These are phyloP conservation scores for Flagelloscypha sp. DNA, from an alignment of 768 basidiomycete genomes.

Conservation along the genomic window DNA sequence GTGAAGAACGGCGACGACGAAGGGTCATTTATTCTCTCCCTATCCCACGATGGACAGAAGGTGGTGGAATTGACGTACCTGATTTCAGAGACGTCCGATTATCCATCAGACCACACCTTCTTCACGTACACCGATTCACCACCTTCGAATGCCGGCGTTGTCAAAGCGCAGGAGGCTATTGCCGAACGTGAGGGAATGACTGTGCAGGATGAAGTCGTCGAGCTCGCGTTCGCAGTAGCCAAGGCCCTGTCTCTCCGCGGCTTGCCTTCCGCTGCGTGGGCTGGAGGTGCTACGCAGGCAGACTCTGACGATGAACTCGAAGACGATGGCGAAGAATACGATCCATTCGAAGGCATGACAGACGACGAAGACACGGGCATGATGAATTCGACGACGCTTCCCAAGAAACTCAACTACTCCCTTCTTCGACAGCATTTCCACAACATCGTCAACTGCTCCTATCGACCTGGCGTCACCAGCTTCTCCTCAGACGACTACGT, in stretches of 20 bases:
- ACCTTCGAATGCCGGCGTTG: constrained; percentile 27
- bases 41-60: background rate
- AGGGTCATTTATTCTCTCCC: constrained; percentile 23
- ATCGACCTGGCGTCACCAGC: constrained; percentile 51
- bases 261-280: constrained; percentile 5
- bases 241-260: constrained; percentile 1
- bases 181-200: constrained; percentile 1
- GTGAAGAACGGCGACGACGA: constrained; percentile 35
- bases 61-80: constrained; percentile 1
- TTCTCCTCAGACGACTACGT: constrained; percentile 43
- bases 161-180: constrained; percentile 15
- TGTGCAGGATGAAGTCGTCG: constrained; percentile 6
- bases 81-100: constrained; percentile 52
- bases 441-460: constrained; percentile 47
- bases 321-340: constrained; percentile 28
- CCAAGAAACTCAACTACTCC: constrained; percentile 6
- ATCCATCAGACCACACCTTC: constrained; percentile 50
- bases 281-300: constrained; percentile 21
- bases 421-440: constrained; percentile 42
- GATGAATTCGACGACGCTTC: constrained; percentile 18
- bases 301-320: constrained; percentile 31
- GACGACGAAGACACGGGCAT: constrained; percentile 18
- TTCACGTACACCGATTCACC: constrained; percentile 46
- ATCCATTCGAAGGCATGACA: constrained; percentile 17
- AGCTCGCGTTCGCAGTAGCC: background rate